Evolutionary conservation across 1,139 yeast genomes (phyloP).

Genomic region (Cylindricascospora bacillispora): DNA sequence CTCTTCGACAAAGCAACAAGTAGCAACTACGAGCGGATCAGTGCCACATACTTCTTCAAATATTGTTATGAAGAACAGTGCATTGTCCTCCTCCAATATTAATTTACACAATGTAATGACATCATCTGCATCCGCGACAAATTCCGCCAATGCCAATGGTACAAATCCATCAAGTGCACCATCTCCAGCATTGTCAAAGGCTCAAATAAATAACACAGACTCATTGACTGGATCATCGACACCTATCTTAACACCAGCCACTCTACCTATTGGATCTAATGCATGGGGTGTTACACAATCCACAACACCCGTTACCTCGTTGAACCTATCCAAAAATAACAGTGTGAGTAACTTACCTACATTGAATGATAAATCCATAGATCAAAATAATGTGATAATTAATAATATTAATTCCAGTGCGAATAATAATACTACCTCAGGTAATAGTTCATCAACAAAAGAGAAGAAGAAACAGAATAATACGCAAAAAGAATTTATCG

Average conservation of each 20-base stretch:
- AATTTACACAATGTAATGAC: slow-evolving; percentile 6
- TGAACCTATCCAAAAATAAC: slow-evolving; percentile 26
- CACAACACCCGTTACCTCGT: slow-evolving; percentile 21
- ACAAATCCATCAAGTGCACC: slow-evolving; percentile 13
- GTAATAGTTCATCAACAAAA: slow-evolving; percentile 8
- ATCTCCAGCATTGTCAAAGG: slow-evolving; percentile 20
- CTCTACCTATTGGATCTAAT: slow-evolving; percentile 24
- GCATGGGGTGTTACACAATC: slow-evolving; percentile 26
- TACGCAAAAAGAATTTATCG: slow-evolving; percentile 16
- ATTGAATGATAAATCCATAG: slow-evolving; percentile 42
- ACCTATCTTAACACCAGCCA: slow-evolving; percentile 25
- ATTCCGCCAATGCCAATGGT: slow-evolving; percentile 6
- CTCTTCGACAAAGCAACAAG: slow-evolving; percentile 27
- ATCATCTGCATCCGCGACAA: slow-evolving; percentile 9
- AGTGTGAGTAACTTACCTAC: slow-evolving; percentile 62
- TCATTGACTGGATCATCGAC: slow-evolving; percentile 12
- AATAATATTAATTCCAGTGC: slow-evolving; percentile 2
- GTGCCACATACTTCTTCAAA: slow-evolving; percentile 94
- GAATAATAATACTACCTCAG: slow-evolving; percentile 6
- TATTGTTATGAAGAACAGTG: slow-evolving; percentile 80
- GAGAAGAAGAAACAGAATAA: slow-evolving; percentile 24
- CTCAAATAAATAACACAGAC: slow-evolving; percentile 15
- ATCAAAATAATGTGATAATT: slow-evolving; percentile 6
- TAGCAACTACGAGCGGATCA: slow-evolving; percentile 4
- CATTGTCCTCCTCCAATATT: slow-evolving; percentile 2